phyloP scores from a whole-genome alignment of 1,284 basidiomycete genomes.

The Malassezia sp. region DNA sequence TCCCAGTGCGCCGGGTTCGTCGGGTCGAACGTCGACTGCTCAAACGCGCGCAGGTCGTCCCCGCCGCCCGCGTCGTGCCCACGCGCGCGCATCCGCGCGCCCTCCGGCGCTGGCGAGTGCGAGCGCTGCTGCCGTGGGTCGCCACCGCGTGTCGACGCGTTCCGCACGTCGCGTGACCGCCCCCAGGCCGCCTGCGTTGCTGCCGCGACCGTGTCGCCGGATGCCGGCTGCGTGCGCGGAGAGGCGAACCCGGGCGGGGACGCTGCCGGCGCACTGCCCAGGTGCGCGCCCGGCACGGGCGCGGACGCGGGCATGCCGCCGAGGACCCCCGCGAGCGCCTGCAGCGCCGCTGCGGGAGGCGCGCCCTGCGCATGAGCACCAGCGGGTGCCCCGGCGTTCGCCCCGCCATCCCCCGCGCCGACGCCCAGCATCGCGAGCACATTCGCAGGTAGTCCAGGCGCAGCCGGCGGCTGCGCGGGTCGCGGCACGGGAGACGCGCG shows the following conservation, averaged over 20 bases:
- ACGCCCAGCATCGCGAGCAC: slow-evolving; percentile 19
- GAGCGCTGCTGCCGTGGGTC: neutral
- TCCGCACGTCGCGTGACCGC: too few species aligned
- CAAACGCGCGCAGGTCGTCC: slow-evolving; percentile 15
- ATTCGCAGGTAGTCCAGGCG: slow-evolving; percentile 13
- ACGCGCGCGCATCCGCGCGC: neutral
- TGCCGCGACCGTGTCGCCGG: too few species aligned
- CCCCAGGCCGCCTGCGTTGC: too few species aligned
- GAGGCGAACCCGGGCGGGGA: neutral
- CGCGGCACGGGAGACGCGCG: neutral
- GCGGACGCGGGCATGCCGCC: too few species aligned
- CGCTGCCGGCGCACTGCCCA: neutral
- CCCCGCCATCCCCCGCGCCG: neutral
- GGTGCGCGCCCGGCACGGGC: neutral
- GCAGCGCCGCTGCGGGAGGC: neutral
- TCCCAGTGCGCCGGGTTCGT: slow-evolving; percentile 16
- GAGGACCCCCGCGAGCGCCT: too few species aligned
- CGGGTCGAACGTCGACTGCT: slow-evolving; percentile 17
- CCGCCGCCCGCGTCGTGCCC: neutral
- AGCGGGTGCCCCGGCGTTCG: neutral
- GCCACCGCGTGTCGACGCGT: neutral
- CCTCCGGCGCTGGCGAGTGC: neutral
- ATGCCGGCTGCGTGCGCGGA: neutral
- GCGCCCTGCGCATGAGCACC: neutral
- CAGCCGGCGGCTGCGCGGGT: neutral